phyloP scores from a whole-genome alignment of 768 basidiomycete species.

The Tulasnella sp. region DNA sequence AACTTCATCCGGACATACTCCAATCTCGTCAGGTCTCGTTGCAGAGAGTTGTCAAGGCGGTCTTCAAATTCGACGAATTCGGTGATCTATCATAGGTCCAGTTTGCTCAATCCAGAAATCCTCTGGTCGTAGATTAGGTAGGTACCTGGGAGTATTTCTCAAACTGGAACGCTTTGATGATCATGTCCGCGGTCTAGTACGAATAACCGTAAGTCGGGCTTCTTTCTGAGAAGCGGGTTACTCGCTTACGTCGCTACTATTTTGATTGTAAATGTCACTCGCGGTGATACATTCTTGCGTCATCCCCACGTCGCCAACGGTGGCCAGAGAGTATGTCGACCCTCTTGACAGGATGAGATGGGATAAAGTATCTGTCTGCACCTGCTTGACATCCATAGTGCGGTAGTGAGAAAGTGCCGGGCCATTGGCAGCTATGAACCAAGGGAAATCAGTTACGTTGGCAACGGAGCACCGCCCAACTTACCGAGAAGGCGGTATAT shows the following conservation, averaged over 20 bases:
- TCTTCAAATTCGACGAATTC: constrained; percentile 82
- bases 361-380: constrained; percentile 86
- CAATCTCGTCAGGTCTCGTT: constrained; percentile 74
- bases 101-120: neutral
- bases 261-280: constrained; percentile 74
- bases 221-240: constrained; percentile 8
- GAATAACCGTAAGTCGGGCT: constrained; percentile 26
- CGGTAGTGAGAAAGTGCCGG: constrained; percentile 76
- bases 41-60: constrained; percentile 75
- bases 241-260: constrained; percentile 66
- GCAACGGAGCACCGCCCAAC: constrained; percentile 17
- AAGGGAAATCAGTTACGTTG: neutral
- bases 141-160: constrained; percentile 81
- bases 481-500: constrained; percentile 78
- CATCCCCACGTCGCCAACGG: constrained; percentile 70
- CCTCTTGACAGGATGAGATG: constrained; percentile 75
- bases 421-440: constrained; percentile 59
- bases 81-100: constrained; percentile 48
- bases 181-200: constrained; percentile 67
- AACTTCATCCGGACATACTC: constrained; percentile 86
- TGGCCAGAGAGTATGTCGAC: constrained; percentile 71
- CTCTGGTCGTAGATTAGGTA: neutral
- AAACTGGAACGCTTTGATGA: constrained; percentile 67
- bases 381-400: constrained; percentile 70
- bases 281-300: constrained; percentile 72